Conservation (phyloP, 805 yeast genomes). For the Yamadazyma laniorum region DNA sequence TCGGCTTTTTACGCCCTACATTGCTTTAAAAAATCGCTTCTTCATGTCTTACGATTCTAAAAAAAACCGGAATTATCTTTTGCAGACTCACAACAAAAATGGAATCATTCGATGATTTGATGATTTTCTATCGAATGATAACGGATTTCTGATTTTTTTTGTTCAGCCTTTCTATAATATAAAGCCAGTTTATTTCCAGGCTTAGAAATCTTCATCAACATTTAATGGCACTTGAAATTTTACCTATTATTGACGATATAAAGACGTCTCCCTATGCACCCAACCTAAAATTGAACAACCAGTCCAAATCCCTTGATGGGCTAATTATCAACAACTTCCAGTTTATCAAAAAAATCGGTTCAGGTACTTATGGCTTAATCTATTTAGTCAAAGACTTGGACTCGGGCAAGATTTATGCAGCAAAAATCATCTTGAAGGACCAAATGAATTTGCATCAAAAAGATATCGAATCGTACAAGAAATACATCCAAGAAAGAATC, state of each 20-base stretch:
- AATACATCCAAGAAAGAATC: conserved; percentile 26
- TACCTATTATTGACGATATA: conserved; percentile 14
- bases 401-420: conserved; percentile 57
- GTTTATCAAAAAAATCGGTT: conserved; percentile 58
- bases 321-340: conserved; percentile 26
- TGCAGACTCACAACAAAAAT: neutral
- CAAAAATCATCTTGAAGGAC: conserved; percentile 64
- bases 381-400: conserved; percentile 60
- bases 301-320: conserved; percentile 5
- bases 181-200: neutral
- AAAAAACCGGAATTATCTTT: neutral
- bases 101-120: conserved; percentile 5
- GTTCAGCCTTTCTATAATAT: conserved; percentile 6
- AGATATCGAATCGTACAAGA: conserved; percentile 29
- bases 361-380: conserved; percentile 85
- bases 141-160: conserved; percentile 4
- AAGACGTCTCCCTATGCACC: conserved; percentile 8
- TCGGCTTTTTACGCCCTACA: too few relatives aligned
- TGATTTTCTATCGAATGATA: conserved; percentile 8
- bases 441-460: conserved; percentile 27
- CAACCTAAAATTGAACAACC: conserved; percentile 1
- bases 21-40: neutral
- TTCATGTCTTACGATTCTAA: neutral
- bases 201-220: neutral
- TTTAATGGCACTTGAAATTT: conserved; percentile 14